Evolutionary conservation across 257 asterid genomes (phyloP), one percentile per base, ranked within the genome.

Genomic region (Jasminum sambac): DNA sequence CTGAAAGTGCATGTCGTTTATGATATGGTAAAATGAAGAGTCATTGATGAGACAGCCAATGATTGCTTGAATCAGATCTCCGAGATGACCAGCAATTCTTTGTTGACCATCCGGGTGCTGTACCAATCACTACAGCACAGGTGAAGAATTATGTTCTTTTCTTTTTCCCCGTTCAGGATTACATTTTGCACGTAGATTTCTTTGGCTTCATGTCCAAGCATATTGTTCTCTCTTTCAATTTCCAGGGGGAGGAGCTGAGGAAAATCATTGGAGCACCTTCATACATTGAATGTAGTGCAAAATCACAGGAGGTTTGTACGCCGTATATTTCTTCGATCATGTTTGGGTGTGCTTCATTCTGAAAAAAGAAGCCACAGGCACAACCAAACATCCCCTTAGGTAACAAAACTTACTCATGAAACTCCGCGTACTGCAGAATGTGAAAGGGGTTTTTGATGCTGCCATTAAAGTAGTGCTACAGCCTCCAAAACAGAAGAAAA

Each of bases 381-480:
- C 36, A 30, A 30, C 36, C 36, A 30, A 30, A 30, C 36, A 30
- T 30, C 36, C 36, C 36, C 36, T 30, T 25, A 16, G 48, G 19
- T 30, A 7, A n/a, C 36, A 0, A 9, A 23, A 24, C 34, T 36
- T 57, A 34, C 23, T 55, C 11, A 30, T 30, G 1, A 63, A 58
- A 24, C 8, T 58, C 30, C 30, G 10, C 10, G 62, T 36, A 23
- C 36, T 76, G 82, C 80, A 84, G 88, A 84, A 84, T 17, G 88
- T 84, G 79, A 84, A 84, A 81, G 77, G 52, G 65, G 88, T 84
- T 30, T 84, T 84, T 69, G 88, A 84, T 76, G 88, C 86, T 66
- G 86, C 88, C 24, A 84, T 84, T 17, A 84, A 81, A 73, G 86
- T 84, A 24, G 88, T 84, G 72, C 86, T 84, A 40, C 86, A 81